phyloP scores from a whole-genome alignment of 805 yeast genomes.

The Lipomyces sp. region DNA sequence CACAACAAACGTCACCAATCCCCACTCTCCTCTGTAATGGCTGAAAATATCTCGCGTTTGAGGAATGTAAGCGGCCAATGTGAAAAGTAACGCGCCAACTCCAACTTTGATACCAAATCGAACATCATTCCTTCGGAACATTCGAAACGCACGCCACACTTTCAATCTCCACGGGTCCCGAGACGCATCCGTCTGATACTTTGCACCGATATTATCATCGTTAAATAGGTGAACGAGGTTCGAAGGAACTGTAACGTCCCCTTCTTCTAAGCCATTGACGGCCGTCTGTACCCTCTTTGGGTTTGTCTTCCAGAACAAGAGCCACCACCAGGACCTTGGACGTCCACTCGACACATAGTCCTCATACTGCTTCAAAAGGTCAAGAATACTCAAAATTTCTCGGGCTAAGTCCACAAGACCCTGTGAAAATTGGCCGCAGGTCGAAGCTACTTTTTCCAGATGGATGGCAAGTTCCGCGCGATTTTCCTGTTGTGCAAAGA shows the following conservation, averaged over 20 bases:
- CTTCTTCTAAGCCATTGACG: conserved; percentile 9
- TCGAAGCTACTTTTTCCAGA: conserved; percentile 81
- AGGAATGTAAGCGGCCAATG: conserved; percentile 69
- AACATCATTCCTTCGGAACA: conserved; percentile 66
- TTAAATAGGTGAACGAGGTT: conserved; percentile 28
- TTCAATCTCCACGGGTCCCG: conserved; percentile 38
- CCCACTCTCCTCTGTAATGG: conserved; percentile 83
- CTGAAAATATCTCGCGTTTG: conserved; percentile 58
- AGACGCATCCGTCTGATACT: conserved; percentile 8
- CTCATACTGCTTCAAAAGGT: conserved; percentile 49
- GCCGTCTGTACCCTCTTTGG: conserved; percentile 14
- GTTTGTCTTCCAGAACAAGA: conserved; percentile 55
- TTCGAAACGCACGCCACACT: conserved; percentile 51
- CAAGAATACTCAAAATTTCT: conserved; percentile 52
- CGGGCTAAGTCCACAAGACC: conserved; percentile 65
- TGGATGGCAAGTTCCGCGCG: conserved; percentile 53
- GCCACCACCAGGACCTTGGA: conserved; percentile 56
- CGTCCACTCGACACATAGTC: conserved; percentile 26
- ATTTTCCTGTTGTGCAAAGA: conserved; percentile 50
- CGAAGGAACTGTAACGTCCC: conserved; percentile 32
- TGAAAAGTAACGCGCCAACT: conserved; percentile 69
- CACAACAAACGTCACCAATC: conserved; percentile 76
- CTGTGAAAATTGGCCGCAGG: conserved; percentile 78
- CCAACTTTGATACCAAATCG: conserved; percentile 83
- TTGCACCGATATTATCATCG: conserved; percentile 27